These are phyloP conservation scores for Termitomyces sp. DNA, from an alignment of 768 basidiomycete genomes.

Conservation along the genomic window DNA sequence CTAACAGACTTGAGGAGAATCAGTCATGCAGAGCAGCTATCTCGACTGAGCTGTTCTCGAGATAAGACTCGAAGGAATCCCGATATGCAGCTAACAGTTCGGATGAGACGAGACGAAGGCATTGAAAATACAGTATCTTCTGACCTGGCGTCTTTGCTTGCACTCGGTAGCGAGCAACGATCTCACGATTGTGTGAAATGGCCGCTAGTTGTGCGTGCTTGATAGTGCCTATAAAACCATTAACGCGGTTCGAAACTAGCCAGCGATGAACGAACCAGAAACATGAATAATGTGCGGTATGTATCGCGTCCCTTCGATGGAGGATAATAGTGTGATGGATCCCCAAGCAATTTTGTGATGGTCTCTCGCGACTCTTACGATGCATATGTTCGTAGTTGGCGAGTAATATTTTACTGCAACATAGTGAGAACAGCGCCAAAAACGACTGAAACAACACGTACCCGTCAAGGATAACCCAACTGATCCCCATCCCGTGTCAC, in stretches of 20 bases:
- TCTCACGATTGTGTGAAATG: slow-evolving; percentile 66
- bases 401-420: slow-evolving; percentile 83
- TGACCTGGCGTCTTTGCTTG: slow-evolving; percentile 49
- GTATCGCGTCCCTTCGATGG: slow-evolving; percentile 54
- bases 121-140: slow-evolving; percentile 8
- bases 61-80: slow-evolving; percentile 57
- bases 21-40: slow-evolving; percentile 68
- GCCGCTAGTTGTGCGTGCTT: slow-evolving; percentile 81
- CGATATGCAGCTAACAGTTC: slow-evolving; percentile 43
- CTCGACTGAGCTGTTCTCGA: slow-evolving; percentile 54
- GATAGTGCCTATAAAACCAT: slow-evolving; percentile 68
- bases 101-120: too few relatives aligned
- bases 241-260: neutral
- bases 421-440: too few relatives aligned
- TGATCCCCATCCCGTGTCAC: slow-evolving; percentile 84
- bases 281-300: slow-evolving; percentile 80
- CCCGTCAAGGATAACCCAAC: slow-evolving; percentile 70
- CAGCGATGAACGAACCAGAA: slow-evolving; percentile 53
- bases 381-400: slow-evolving; percentile 76
- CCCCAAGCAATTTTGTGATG: slow-evolving; percentile 81
- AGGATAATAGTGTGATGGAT: slow-evolving; percentile 64
- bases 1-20: neutral
- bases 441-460: slow-evolving; percentile 34
- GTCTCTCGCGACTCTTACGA: slow-evolving; percentile 82
- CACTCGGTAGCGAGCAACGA: slow-evolving; percentile 65